Conservation (phyloP, 2,329 filamentous ascomycete genomes). For the Karstenula rhodostoma region DNA sequence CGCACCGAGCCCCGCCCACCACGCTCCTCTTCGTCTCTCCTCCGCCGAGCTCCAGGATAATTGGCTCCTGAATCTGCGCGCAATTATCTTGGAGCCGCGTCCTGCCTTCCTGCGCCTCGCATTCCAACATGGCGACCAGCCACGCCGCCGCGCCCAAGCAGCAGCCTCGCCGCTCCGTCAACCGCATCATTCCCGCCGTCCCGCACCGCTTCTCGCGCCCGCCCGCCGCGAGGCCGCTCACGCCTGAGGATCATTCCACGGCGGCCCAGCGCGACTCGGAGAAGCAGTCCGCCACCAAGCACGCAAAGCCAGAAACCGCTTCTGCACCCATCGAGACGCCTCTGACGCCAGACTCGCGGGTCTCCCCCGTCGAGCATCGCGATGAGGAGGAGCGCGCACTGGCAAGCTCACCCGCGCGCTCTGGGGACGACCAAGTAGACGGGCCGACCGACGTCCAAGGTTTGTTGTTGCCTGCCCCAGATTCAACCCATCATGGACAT, state of each 20-base stretch:
- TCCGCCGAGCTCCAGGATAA: constrained; percentile 52
- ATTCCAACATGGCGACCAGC: constrained; percentile 38
- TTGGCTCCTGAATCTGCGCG: constrained; percentile 39
- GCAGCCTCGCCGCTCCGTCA: constrained; percentile 34
- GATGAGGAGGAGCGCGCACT: constrained; percentile 20
- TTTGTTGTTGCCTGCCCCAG: constrained; percentile 21
- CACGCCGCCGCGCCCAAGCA: constrained; percentile 33
- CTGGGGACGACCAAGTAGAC: constrained; percentile 27
- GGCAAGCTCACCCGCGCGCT: constrained; percentile 28
- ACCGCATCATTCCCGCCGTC: constrained; percentile 50
- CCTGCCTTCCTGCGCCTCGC: constrained; percentile 10
- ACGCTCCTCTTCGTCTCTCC: constrained; percentile 22
- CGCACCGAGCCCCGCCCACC: constrained; percentile 24
- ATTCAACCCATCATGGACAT: not conserved
- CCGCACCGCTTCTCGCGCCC: constrained; percentile 45
- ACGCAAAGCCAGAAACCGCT: constrained; percentile 23
- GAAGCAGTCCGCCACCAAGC: constrained; percentile 24
- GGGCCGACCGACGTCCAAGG: constrained; percentile 26
- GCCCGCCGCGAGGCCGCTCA: constrained; percentile 36
- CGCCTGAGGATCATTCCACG: constrained; percentile 36
- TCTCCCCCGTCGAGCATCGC: constrained; percentile 25
- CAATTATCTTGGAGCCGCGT: constrained; percentile 55
- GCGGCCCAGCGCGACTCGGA: constrained; percentile 26
- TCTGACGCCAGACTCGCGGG: constrained; percentile 40
- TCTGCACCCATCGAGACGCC: constrained; percentile 26